phyloP scores from a whole-genome alignment of 257 asterid species.

The Ophiorrhiza pumila region DNA sequence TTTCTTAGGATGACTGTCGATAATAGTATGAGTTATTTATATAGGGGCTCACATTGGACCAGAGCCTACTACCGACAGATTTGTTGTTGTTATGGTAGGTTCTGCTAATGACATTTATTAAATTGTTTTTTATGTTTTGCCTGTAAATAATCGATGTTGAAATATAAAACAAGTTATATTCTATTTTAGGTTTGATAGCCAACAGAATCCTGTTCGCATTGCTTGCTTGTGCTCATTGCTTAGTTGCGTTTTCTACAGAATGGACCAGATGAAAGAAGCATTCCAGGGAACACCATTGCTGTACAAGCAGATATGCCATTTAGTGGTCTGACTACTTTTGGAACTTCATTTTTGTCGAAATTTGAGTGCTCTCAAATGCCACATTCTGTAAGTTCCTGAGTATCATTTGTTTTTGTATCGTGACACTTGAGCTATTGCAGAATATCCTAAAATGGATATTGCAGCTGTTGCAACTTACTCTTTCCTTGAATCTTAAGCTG shows the following conservation, averaged over 20 bases:
- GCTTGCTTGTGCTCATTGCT: conserved; percentile 15
- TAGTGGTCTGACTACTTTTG: conserved; percentile 86
- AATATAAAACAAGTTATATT: too few relatives aligned
- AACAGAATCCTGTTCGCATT: background rate
- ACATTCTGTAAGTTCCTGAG: conserved; percentile 70
- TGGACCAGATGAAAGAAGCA: conserved; percentile 92
- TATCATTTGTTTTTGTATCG: background rate
- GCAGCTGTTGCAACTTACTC: conserved; percentile 3
- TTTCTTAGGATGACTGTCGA: conserved; percentile 3
- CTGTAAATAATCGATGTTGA: background rate
- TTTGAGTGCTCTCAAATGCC: conserved; percentile 99
- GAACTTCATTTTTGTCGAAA: conserved; percentile 86
- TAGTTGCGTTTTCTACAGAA: conserved; percentile 46
- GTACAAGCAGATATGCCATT: conserved; percentile 98
- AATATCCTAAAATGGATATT: background rate
- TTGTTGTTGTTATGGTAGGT: conserved; percentile 93
- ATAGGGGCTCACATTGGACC: conserved; percentile 99
- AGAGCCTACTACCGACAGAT: conserved; percentile 98
- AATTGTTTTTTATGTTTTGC: background rate
- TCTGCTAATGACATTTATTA: conserved; percentile 9
- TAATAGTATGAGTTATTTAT: conserved; percentile 6
- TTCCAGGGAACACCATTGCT: conserved; percentile 94
- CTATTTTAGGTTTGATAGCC: background rate
- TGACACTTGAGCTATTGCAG: background rate
- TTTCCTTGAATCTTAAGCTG: conserved; percentile 46